A percentile compares a stretch with the other conserved stretches of the same genome.
Conservation (phyloP, 1,139 yeast genomes). For the Hansenula lynferdii region DNA sequence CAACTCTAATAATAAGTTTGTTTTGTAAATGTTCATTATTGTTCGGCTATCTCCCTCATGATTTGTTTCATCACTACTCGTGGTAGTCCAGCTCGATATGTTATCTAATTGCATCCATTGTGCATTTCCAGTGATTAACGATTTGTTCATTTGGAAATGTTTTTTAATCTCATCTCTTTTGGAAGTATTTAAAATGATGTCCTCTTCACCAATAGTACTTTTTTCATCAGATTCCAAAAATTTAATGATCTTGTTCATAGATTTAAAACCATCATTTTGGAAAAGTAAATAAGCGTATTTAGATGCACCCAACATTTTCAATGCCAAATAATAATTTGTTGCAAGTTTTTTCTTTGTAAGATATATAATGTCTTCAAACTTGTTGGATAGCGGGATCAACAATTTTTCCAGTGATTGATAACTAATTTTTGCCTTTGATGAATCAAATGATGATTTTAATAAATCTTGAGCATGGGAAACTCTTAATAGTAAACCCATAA, state of each 20-base stretch:
- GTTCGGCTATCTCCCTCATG: background rate
- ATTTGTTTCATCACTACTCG: background rate
- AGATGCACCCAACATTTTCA: constrained; percentile 8
- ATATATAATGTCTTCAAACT: constrained; percentile 5
- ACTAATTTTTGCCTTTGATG: background rate
- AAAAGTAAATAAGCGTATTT: constrained; percentile 7
- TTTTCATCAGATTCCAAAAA: constrained; percentile 11
- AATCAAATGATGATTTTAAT: background rate
- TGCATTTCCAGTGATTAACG: constrained; percentile 6
- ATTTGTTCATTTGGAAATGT: constrained; percentile 6
- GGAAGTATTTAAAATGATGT: constrained; percentile 1
- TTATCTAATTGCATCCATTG: constrained; percentile 15
- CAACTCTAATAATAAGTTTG: constrained; percentile 2
- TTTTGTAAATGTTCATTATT: constrained; percentile 1
- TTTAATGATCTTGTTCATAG: constrained; percentile 12
- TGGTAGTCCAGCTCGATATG: background rate
- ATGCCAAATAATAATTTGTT: constrained; percentile 7
- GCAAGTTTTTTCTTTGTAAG: constrained; percentile 9
- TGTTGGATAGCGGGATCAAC: background rate
- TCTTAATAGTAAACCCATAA: constrained; percentile 6
- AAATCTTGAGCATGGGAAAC: constrained; percentile 13
- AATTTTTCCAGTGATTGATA: constrained; percentile 3
- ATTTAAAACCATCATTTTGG: constrained; percentile 7
- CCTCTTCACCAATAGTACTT: constrained; percentile 2
- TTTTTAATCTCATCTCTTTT: constrained; percentile 11